phyloP scores from a whole-genome alignment of 2,329 filamentous ascomycete species.

The Talaromyces sp. region DNA sequence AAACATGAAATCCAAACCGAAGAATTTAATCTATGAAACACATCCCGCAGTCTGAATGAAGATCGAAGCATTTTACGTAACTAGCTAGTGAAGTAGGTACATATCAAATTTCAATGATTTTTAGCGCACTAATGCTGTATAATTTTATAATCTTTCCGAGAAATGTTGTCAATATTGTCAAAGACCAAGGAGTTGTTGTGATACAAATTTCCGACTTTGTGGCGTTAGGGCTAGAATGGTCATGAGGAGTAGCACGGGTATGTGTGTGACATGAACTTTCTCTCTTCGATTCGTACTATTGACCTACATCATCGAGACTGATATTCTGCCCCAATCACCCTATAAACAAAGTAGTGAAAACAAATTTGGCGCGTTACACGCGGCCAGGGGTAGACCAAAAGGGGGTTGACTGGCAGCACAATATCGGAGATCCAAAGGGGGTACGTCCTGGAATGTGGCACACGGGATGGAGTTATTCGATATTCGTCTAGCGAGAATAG shows the following conservation, averaged over 20 bases:
- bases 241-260: neutral
- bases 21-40: neutral
- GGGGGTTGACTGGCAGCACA: neutral
- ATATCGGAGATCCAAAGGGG: neutral
- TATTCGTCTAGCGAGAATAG: neutral
- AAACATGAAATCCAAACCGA: neutral
- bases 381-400: slow-evolving; percentile 7
- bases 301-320: too few relatives aligned
- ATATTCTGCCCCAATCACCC: too few relatives aligned
- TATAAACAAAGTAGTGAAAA: too few relatives aligned
- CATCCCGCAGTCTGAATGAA: neutral
- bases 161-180: too few relatives aligned
- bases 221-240: slow-evolving; percentile 4
- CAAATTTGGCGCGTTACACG: slow-evolving; percentile 1
- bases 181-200: neutral
- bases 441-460: slow-evolving; percentile 9
- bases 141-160: neutral
- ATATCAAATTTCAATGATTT: neutral
- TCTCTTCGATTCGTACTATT: too few relatives aligned
- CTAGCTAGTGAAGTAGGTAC: too few relatives aligned
- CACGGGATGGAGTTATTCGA: neutral
- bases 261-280: too few relatives aligned
- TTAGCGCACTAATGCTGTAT: neutral
- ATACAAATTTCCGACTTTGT: neutral
- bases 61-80: slow-evolving; percentile 11